A percentile compares a stretch with the other conserved stretches of the same genome.
Evolutionary conservation across 352 stramenopile species (phyloP).

Genomic region (Phytophthora boehmeriae): DNA sequence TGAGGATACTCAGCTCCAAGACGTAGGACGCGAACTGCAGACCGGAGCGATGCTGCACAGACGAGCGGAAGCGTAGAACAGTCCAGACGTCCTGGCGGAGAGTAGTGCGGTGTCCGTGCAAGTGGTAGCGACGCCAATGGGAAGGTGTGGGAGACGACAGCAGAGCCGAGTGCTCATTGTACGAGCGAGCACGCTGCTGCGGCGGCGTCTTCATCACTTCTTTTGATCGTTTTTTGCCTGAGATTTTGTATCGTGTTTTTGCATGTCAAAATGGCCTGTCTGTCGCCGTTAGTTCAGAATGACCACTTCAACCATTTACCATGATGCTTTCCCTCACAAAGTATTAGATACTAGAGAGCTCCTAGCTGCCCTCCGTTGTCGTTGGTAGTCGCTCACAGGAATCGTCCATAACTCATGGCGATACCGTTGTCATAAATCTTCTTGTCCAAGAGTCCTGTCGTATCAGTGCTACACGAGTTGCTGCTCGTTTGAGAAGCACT

Average conservation of each 20-base stretch:
- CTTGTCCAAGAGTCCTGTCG: no score
- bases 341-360: no score
- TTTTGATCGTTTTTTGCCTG: no score
- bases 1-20: conserved; percentile 56
- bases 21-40: conserved; percentile 61
- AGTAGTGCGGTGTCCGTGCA: conserved; percentile 17
- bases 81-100: conserved; percentile 61
- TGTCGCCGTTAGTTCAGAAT: no score
- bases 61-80: conserved; percentile 62
- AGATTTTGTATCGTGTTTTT: no score
- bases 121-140: conserved; percentile 18
- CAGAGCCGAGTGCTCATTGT: conserved; percentile 38
- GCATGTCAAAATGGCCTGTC: no score
- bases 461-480: no score
- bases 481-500: no score
- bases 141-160: conserved; percentile 25
- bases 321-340: background rate
- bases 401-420: conserved; percentile 1
- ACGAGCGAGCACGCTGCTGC: conserved; percentile 25
- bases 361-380: background rate
- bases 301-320: no score
- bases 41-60: conserved; percentile 42
- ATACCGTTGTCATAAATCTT: background rate
- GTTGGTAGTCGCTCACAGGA: background rate
- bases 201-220: conserved; percentile 21